Conservation (phyloP, 2,329 filamentous ascomycete genomes). For the Curvularia sp. region DNA sequence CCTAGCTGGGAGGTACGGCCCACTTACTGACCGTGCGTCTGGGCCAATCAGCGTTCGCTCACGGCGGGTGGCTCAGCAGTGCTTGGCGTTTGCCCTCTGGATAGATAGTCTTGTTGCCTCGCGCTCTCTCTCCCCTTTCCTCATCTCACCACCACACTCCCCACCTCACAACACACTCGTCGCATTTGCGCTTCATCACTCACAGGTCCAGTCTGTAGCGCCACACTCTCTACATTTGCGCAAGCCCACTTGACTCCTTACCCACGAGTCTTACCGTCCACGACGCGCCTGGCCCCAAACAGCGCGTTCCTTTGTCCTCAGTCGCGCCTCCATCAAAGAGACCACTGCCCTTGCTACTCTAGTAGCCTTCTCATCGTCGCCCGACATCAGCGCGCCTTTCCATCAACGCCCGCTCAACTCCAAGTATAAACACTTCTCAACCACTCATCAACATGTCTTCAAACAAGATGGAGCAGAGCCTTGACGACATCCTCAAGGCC, state of each 20-base stretch:
- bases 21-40: constrained; percentile 11
- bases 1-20: constrained; percentile 26
- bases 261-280: constrained; percentile 21
- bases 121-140: constrained; percentile 24
- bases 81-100: constrained; percentile 19
- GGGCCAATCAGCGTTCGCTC: constrained; percentile 11
- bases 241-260: constrained; percentile 18
- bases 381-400: constrained; percentile 21
- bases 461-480: constrained; percentile 93
- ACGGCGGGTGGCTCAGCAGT: constrained; percentile 12
- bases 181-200: constrained; percentile 19
- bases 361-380: constrained; percentile 20
- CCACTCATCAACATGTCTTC: constrained; percentile 38
- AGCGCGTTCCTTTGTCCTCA: constrained; percentile 28
- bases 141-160: constrained; percentile 18
- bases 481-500: constrained; percentile 94
- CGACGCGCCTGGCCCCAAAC: constrained; percentile 30
- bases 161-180: constrained; percentile 10
- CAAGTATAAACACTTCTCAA: constrained; percentile 22
- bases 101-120: constrained; percentile 27
- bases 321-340: constrained; percentile 21
- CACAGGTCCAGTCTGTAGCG: constrained; percentile 17
- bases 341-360: constrained; percentile 10
- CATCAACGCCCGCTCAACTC: constrained; percentile 18
- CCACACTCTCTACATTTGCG: constrained; percentile 23